Evolutionary conservation across 108 stramenopile genomes (phyloP).

Genomic region (Skeletonema menzelii): DNA sequence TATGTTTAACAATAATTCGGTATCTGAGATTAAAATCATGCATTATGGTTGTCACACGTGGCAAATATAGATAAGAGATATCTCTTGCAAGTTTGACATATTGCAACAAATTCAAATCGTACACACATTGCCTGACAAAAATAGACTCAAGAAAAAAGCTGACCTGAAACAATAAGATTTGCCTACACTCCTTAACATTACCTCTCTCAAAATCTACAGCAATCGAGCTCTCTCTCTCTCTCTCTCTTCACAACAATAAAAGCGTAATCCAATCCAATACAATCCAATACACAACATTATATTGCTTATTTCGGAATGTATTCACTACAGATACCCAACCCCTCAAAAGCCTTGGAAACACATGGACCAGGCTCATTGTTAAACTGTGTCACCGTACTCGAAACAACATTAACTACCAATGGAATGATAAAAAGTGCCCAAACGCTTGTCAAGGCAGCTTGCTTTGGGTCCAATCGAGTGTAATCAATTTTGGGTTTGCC

Average conservation of each 20-base stretch:
- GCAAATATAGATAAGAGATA: no score
- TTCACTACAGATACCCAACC: not conserved
- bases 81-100: no score
- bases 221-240: not conserved
- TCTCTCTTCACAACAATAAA: no score
- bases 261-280: no score
- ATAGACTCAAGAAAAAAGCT: not conserved
- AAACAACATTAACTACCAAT: conserved; percentile 28
- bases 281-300: no score
- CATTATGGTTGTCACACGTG: no score
- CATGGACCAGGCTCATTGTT: conserved; percentile 34
- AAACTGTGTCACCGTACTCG: conserved; percentile 41
- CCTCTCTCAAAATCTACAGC: not conserved
- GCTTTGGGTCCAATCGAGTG: conserved; percentile 44
- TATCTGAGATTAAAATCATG: no score
- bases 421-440: conserved; percentile 56
- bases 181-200: not conserved
- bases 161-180: not conserved
- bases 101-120: no score
- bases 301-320: not conserved
- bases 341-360: conserved; percentile 35
- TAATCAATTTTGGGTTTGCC: conserved; percentile 63
- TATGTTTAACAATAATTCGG: no score
- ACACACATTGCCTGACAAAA: not conserved
- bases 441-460: conserved; percentile 39